Evolutionary conservation across 257 asterid genomes (phyloP), one percentile per base, ranked within the genome.

Genomic region (Scutellaria barbata): DNA sequence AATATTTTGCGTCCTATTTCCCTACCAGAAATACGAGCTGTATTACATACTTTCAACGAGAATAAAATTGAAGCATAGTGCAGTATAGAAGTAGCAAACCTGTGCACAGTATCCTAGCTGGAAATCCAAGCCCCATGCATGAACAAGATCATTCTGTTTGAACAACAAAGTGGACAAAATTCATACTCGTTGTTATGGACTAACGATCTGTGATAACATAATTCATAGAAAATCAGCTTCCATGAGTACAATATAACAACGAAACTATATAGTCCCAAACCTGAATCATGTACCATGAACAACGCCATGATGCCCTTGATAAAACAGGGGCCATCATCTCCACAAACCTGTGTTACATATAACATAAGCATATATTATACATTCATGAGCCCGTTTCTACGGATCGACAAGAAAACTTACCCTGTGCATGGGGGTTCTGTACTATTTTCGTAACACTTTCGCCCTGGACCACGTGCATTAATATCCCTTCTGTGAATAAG

Each of bases 311-410:
- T 74, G 79, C 84, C 51, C 74, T 77, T 2, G 96, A 88, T 78
- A 90, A 90, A 69, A 86, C 92, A 4, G 95, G 95, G 80, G 95
- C 95, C 96, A 88, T 88, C 95, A 86, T 83, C 85, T 90, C 95
- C 74, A 86, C 92, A 76, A 84, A 88, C 81, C 95, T 88, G 81
- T 55, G 37, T 18, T 42, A 58, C 30, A 40, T 37, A 57, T 33
- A 63, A 33, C 43, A 25, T 16, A 41, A 18, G 35, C 17, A 40
- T 57, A 10, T 10, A 0, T 9, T 0, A 43, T 40, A 18, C 17
- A 10, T 56, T 53, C 16, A 18, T 20, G 1, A n/a, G 20, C 2
- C 16, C 14, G 14, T 43, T 16, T 30, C 20, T n/a, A 4, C n/a
- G 52, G 4, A 50, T 60, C 3, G 5, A 13, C 14, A 48, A 71